phyloP scores from a whole-genome alignment of 805 yeast genomes.

The Ogataea angusta region DNA sequence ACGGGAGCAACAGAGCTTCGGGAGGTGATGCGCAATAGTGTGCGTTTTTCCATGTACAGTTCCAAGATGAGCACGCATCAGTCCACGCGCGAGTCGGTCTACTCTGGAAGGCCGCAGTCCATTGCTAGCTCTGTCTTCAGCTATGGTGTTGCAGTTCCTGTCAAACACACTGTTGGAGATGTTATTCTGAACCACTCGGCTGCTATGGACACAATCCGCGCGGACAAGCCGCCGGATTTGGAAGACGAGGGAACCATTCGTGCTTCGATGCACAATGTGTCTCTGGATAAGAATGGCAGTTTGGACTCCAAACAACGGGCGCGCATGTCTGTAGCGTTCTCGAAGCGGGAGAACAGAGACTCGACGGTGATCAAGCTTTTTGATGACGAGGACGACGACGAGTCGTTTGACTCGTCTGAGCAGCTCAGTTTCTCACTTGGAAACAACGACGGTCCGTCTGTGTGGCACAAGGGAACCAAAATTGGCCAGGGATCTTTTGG shows the following conservation, averaged over 20 bases:
- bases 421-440: slow-evolving; percentile 38
- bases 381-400: slow-evolving; percentile 40
- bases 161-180: slow-evolving; percentile 59
- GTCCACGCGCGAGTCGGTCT: slow-evolving; percentile 21
- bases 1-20: slow-evolving; percentile 68
- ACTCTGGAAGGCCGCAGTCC: slow-evolving; percentile 24
- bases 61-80: slow-evolving; percentile 19
- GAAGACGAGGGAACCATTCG: slow-evolving; percentile 2
- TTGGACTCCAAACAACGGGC: slow-evolving; percentile 11
- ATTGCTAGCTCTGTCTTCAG: slow-evolving; percentile 28
- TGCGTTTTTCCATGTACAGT: slow-evolving; percentile 61
- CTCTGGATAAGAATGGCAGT: slow-evolving; percentile 4
- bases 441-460: slow-evolving; percentile 56
- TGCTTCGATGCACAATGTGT: slow-evolving; percentile 4
- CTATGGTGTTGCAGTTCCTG: slow-evolving; percentile 28
- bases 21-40: slow-evolving; percentile 79
- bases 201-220: slow-evolving; percentile 46
- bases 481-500: slow-evolving; percentile 97
- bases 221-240: slow-evolving; percentile 12
- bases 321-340: slow-evolving; percentile 22
- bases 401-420: slow-evolving; percentile 34
- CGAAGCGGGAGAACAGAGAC: slow-evolving; percentile 20
- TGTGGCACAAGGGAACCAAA: slow-evolving; percentile 90
- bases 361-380: slow-evolving; percentile 47
- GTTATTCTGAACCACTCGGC: slow-evolving; percentile 52